Evolutionary conservation across 441 rosid genomes (phyloP), one percentile per base, ranked within the genome.

Genomic region (Erysimum cheiri): DNA sequence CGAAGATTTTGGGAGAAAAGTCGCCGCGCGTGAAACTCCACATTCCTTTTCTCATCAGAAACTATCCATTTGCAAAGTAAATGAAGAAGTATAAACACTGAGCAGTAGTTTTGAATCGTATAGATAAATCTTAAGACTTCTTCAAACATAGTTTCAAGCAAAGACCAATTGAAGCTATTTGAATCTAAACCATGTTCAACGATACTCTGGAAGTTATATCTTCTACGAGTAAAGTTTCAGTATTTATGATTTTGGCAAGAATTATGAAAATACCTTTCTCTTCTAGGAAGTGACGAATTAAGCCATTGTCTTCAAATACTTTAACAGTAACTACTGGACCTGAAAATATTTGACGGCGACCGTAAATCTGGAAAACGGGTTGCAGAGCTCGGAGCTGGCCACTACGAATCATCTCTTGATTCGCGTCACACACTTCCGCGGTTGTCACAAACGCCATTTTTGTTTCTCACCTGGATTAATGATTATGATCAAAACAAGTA

Each of bases 381-480:
- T 93, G 97, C 72, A 93, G 87, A 39, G 98, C 96, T 17, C 96
- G 86, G 33, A 94, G 96, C 81, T 91, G 96, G 1, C 96, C 97
- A 22, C 93, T 87, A 63, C 80, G 86, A 24, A 91, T 86, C 55
- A 89, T 82, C 59, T 94, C 95, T 22, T 95, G 91, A 78, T 93
- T 93, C 39, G 97, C 97, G 69, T 93, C 98, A 75, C 97, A 93
- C 19, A 91, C 91, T 80, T 94, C 98, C 3, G 98, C 98, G 36
- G 97, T 91, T 11, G 97, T 89, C 59, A 89, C 93, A 80, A 94
- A 79, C 55, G 98, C 96, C 98, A 93, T 93, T 62, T 71, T 32
- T 58, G 37, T 3, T 52, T 63, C 41, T 71, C 72, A 64, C 71
- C 78, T 75, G 52, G 3, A 44, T 68, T 17, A 12, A 35, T 1